Base-by-base conservation (phyloP, 129 eudicot genomes). In the Centella asiatica region DNA sequence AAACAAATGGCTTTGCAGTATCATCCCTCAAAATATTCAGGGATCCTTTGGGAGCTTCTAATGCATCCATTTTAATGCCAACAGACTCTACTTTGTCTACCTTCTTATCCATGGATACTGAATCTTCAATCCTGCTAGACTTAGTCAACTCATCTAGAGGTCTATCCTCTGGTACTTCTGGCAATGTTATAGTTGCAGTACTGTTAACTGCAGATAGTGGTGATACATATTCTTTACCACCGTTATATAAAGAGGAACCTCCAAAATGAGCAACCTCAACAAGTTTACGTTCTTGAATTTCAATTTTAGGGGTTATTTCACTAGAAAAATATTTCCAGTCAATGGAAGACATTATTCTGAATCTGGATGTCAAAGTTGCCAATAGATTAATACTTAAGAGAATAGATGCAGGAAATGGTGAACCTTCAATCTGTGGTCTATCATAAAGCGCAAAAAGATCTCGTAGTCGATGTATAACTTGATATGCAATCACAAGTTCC, bases 391-490 rank as follows among this genome's bases (percentile, higher is more conserved):
- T 90, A 37, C 97, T 74, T 26, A 81, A 64, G 19, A 90, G 87
- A 76, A 90, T 90, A 56, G 95, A 83, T 47, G 95, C 79, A n/a
- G 97, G 97, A 61, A 90, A 90, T 17, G 95, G 97, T 1, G 95
- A 86, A 13, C 97, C 97, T 78, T 90, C 97, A 26, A 84, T 84
- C 70, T 87, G 97, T 47, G 95, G 97, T 48, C 97, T 74, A 71
- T 90, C 97, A 82, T 90, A 87, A 54, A 90, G 86, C 6, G 95
- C 97, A 71, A 90, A 90, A 64, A 90, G 88, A 71, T 90, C 97
- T 63, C 97, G 77, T 27, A 90, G 63, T 68, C 94, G 78, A 60
- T 90, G 94, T 75, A 90, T 75, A 59, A 90, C 85, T 80, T 90
- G 95, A 76, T 90, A 90, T 2, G 94, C 77, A 64, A 90, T 65